Evolutionary conservation across 805 yeast species (phyloP).

Genomic region (Candida dajiaensis): DNA sequence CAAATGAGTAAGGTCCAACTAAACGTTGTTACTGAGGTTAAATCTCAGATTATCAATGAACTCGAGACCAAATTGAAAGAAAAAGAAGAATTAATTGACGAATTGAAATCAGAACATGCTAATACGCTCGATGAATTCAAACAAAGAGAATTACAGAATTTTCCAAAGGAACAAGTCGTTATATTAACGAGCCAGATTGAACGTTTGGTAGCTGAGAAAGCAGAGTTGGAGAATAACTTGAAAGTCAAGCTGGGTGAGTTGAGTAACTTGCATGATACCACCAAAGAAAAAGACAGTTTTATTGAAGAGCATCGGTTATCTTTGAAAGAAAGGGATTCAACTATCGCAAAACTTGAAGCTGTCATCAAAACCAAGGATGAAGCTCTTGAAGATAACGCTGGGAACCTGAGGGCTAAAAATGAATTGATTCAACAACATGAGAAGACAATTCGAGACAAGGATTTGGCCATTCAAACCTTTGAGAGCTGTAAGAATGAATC

Average conservation of each 20-base stretch:
- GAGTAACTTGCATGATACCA: not conserved
- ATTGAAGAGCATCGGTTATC: not conserved
- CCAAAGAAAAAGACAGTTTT: conserved; percentile 6
- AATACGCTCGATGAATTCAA: not conserved
- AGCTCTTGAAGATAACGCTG: not conserved
- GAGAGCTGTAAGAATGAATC: not conserved
- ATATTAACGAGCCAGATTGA: not conserved
- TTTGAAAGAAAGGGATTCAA: not conserved
- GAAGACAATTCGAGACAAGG: not conserved
- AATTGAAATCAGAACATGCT: not conserved
- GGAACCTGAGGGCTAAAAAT: not conserved
- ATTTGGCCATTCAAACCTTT: not conserved
- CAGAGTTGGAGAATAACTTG: not conserved
- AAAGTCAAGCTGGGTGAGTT: conserved; percentile 1
- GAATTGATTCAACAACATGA: not conserved
- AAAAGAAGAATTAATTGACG: not conserved
- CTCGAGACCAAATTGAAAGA: not conserved
- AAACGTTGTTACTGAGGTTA: not conserved
- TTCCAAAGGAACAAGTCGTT: conserved; percentile 3
- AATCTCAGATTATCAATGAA: not conserved
- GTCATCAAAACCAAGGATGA: not conserved
- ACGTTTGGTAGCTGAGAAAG: not conserved
- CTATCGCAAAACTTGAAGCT: not conserved
- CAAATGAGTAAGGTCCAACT: not conserved
- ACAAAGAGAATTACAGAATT: not conserved